Conservation (phyloP, 192 early-diverging fungal genomes). For the Neocallimastix lanati region DNA sequence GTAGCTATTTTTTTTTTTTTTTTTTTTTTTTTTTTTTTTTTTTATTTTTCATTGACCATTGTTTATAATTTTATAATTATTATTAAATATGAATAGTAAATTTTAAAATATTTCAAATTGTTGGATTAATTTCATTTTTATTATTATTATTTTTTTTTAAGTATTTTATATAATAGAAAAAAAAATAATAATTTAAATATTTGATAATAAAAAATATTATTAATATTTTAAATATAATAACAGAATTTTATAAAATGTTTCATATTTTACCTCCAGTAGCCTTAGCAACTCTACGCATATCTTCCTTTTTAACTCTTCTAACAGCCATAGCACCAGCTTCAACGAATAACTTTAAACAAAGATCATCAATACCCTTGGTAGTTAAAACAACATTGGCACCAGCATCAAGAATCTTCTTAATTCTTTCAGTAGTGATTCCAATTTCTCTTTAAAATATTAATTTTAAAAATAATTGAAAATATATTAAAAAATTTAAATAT, state of each 20-base stretch:
- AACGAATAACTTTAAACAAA: conserved; percentile 95
- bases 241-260: background rate
- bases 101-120: no score
- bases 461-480: no score
- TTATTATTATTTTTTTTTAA: no score
- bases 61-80: no score
- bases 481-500: no score
- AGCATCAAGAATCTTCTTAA: conserved; percentile 81
- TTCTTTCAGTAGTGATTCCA: conserved; percentile 88
- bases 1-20: conserved; percentile 35
- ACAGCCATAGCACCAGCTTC: conserved; percentile 97
- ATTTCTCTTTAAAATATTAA: conserved; percentile 62
- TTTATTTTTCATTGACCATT: background rate
- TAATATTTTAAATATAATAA: no score
- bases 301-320: conserved; percentile 88
- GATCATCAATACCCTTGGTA: conserved; percentile 97
- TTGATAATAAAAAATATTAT: no score
- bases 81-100: no score
- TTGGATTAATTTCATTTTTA: background rate
- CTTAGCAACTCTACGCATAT: conserved; percentile 90
- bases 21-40: background rate
- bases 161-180: no score
- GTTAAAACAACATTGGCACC: conserved; percentile 96
- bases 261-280: conserved; percentile 61
- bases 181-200: no score